phyloP scores from a whole-genome alignment of 768 basidiomycete genomes.

The Amanita muscaria region DNA sequence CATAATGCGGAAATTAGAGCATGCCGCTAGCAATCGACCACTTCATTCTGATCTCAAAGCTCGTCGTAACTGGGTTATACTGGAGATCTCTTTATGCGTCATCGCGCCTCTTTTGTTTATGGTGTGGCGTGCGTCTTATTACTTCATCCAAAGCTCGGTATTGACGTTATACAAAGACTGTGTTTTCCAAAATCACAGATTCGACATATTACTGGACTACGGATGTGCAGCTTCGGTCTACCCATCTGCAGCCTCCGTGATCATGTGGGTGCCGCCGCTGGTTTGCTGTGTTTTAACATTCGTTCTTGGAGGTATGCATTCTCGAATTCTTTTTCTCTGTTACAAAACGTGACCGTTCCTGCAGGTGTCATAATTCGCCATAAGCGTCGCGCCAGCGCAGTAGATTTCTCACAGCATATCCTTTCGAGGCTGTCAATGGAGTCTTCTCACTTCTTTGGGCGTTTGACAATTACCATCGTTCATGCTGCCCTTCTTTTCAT shows the following conservation, averaged over 20 bases:
- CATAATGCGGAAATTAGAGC: slow-evolving; percentile 46
- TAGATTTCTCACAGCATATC: slow-evolving; percentile 24
- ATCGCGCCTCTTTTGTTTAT: slow-evolving; percentile 49
- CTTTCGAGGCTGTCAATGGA: slow-evolving; percentile 35
- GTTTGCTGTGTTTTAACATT: slow-evolving; percentile 32
- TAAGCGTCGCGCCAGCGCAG: slow-evolving; percentile 17
- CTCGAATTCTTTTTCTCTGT: background rate
- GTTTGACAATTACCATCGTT: slow-evolving; percentile 38
- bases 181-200: slow-evolving; percentile 53
- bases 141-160: background rate
- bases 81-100: slow-evolving; percentile 43
- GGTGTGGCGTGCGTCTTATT: slow-evolving; percentile 41
- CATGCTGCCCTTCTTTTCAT: slow-evolving; percentile 36
- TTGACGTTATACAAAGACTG: slow-evolving; percentile 30
- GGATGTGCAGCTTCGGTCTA: slow-evolving; percentile 46
- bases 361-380: slow-evolving; percentile 29
- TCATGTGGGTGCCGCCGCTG: slow-evolving; percentile 41
- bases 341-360: background rate
- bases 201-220: slow-evolving; percentile 47
- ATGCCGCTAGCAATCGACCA: slow-evolving; percentile 37
- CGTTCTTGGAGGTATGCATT: slow-evolving; percentile 32
- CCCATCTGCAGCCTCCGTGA: slow-evolving; percentile 31
- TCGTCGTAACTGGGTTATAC: slow-evolving; percentile 31
- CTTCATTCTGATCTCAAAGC: slow-evolving; percentile 24
- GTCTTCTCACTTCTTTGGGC: slow-evolving; percentile 45